Evolutionary conservation across 1,284 basidiomycete species (phyloP).

Genomic region (Pterulicium gracile): DNA sequence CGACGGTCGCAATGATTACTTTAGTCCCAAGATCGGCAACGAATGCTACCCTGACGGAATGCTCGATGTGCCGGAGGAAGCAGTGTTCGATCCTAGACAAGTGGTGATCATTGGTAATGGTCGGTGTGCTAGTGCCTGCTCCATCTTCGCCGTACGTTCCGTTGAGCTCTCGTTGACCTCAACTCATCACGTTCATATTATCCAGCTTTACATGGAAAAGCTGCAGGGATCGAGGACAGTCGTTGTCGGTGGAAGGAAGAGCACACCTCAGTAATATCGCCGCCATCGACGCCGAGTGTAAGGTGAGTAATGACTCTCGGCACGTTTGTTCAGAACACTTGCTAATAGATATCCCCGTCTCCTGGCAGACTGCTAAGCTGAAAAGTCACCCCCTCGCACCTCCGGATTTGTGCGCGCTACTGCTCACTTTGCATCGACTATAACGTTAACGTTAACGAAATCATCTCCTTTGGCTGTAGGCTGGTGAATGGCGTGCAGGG

Average conservation of each 20-base stretch:
- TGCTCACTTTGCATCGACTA: no score
- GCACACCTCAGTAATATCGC: conserved; percentile 11
- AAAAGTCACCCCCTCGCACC: conserved; percentile 4
- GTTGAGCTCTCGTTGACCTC: neutral
- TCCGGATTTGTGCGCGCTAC: conserved; percentile 1
- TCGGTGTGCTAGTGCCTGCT: neutral
- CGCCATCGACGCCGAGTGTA: conserved; percentile 47
- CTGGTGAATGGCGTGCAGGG: no score
- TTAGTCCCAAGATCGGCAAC: conserved; percentile 43
- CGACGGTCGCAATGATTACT: conserved; percentile 36
- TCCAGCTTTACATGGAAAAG: neutral
- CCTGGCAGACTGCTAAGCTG: conserved; percentile 10
- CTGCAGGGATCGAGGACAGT: neutral
- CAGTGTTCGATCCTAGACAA: conserved; percentile 31
- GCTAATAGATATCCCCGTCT: no score
- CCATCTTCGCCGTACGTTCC: neutral
- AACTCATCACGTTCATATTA: neutral
- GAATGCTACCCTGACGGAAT: conserved; percentile 37
- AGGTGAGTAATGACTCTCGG: no score
- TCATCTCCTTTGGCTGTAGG: no score
- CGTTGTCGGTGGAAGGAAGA: neutral
- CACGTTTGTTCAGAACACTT: no score
- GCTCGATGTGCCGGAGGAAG: conserved; percentile 27
- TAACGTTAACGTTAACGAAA: no score
- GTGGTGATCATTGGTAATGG: neutral